phyloP scores from a whole-genome alignment of 257 asterid genomes.

The Coffea eugenioides region DNA sequence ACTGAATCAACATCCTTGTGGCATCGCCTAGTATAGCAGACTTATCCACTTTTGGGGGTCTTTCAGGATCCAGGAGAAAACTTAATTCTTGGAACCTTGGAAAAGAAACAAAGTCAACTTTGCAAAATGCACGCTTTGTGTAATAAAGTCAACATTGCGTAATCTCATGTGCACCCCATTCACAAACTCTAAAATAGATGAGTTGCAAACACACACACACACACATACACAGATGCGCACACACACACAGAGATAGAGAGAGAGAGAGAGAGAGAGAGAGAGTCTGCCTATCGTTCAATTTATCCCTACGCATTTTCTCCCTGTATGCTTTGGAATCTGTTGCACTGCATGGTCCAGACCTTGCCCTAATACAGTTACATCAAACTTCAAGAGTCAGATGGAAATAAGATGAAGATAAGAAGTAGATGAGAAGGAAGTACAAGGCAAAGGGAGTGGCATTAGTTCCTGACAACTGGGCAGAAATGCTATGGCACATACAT shows the following conservation, averaged over 20 bases:
- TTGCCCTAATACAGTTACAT: slow-evolving; percentile 23
- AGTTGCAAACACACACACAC: not conserved
- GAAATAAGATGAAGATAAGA: slow-evolving; percentile 6
- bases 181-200: not conserved
- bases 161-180: not conserved
- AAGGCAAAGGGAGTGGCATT: not conserved
- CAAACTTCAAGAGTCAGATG: not conserved
- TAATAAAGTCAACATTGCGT: not conserved
- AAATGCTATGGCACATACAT: not conserved
- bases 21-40: slow-evolving; percentile 49
- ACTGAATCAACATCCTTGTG: slow-evolving; percentile 45
- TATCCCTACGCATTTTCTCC: slow-evolving; percentile 64
- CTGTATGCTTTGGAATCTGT: slow-evolving; percentile 55
- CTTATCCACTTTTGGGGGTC: slow-evolving; percentile 58
- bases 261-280: slow-evolving; percentile 4
- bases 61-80: slow-evolving; percentile 55
- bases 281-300: slow-evolving; percentile 55
- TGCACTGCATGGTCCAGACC: slow-evolving; percentile 40
- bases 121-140: not conserved
- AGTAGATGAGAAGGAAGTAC: not conserved
- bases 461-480: not conserved
- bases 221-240: too few relatives aligned
- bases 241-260: too few relatives aligned
- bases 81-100: slow-evolving; percentile 61
- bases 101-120: slow-evolving; percentile 14